Conservation (phyloP, 371 early-diverging fungal species). For the Mortierella sp. region DNA sequence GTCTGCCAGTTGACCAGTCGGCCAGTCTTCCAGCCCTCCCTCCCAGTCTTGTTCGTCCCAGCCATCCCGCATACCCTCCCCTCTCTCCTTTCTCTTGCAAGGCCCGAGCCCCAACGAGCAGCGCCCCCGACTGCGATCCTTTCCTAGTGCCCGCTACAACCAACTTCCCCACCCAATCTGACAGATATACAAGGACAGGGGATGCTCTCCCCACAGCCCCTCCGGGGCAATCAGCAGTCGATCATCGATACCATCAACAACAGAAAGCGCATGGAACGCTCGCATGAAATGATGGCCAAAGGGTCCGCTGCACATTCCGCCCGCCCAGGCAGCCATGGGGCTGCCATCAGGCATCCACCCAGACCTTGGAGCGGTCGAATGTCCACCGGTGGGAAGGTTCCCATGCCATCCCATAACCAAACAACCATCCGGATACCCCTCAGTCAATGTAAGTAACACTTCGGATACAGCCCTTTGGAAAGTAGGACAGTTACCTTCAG, state of each 20-base stretch:
- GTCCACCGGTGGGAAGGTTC: too few relatives aligned
- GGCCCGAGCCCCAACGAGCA: conserved; percentile 19
- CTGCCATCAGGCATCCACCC: too few relatives aligned
- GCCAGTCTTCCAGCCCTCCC: too few relatives aligned
- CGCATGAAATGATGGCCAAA: conserved; percentile 29
- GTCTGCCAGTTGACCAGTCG: too few relatives aligned
- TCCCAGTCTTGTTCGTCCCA: too few relatives aligned
- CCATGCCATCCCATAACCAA: not conserved
- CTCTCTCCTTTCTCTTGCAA: conserved; percentile 1
- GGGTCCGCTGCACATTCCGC: conserved; percentile 5
- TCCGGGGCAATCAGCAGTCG: conserved; percentile 38
- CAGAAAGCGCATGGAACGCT: conserved; percentile 32
- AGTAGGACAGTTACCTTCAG: not conserved
- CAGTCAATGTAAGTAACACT: not conserved
- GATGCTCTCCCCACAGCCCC: conserved; percentile 19
- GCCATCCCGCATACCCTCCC: not conserved
- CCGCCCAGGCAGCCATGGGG: not conserved
- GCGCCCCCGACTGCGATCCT: conserved; percentile 10
- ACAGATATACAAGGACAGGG: conserved; percentile 38
- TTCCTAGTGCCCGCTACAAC: not conserved
- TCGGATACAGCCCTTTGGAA: not conserved
- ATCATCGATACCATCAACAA: conserved; percentile 50
- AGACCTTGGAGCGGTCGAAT: too few relatives aligned
- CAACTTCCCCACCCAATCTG: conserved; percentile 13
- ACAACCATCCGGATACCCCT: not conserved